These are phyloP conservation scores for Camelina sativa DNA, from an alignment of 345 rosid genomes.

Conservation along the genomic window DNA sequence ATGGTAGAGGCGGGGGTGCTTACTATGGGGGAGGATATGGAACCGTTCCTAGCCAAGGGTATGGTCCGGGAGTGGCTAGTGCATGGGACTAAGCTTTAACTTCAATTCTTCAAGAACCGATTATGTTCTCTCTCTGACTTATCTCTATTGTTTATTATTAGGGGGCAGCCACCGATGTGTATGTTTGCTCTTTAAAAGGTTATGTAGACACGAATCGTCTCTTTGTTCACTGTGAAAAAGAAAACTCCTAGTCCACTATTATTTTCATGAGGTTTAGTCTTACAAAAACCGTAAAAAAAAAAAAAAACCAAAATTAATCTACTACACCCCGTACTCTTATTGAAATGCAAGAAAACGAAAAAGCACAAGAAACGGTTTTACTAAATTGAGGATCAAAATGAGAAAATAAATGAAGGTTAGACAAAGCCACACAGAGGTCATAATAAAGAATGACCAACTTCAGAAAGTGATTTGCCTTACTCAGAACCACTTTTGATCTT, in stretches of 20 bases:
- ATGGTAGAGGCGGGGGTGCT: conserved; percentile 62
- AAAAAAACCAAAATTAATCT: background rate
- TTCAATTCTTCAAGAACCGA: conserved; percentile 25
- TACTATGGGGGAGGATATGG: conserved; percentile 58
- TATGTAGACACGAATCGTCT: conserved; percentile 39
- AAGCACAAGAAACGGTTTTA: background rate
- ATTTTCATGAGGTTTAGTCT: background rate
- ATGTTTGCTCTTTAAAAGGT: conserved; percentile 38
- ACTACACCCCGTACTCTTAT: background rate
- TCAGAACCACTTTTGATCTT: conserved; percentile 38
- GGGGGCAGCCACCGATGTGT: conserved; percentile 38
- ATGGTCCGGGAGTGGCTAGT: conserved; percentile 68
- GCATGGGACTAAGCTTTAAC: conserved; percentile 70
- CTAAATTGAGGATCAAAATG: conserved; percentile 37
- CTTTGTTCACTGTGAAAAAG: conserved; percentile 18
- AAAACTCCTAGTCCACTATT: conserved; percentile 28
- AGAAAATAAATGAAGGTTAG: conserved; percentile 30
- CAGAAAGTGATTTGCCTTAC: conserved; percentile 39
- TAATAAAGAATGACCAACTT: conserved; percentile 41
- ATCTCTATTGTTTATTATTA: conserved; percentile 40
- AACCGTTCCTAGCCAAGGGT: conserved; percentile 48
- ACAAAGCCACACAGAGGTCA: conserved; percentile 38
- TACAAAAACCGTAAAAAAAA: background rate
- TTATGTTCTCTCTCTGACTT: conserved; percentile 22
- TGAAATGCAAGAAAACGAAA: background rate